Evolutionary conservation across 2,329 filamentous ascomycete genomes (phyloP).

Genomic region (Fusarium torreyae): DNA sequence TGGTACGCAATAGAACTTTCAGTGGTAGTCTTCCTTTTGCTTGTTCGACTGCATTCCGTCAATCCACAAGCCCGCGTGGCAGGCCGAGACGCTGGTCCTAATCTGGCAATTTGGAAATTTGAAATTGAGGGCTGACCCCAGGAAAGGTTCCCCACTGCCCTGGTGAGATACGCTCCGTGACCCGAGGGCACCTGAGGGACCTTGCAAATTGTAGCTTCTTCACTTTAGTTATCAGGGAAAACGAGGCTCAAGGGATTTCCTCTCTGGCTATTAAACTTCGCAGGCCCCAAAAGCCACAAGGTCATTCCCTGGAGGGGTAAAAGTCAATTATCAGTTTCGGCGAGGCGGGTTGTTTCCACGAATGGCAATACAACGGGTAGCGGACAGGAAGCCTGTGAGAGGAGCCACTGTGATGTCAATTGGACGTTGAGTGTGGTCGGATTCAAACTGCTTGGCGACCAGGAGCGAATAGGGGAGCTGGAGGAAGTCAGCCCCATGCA

Average conservation of each 20-base stretch:
- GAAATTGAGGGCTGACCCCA: constrained; percentile 45
- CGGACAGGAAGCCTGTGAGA: constrained; percentile 13
- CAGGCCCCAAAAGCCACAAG: constrained; percentile 4
- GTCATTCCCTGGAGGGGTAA: constrained; percentile 14
- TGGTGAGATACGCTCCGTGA: constrained; percentile 19
- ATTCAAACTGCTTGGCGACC: constrained; percentile 30
- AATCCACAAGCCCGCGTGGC: constrained; percentile 40
- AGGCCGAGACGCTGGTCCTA: constrained; percentile 41
- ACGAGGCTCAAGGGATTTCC: constrained; percentile 20
- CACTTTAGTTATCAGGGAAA: constrained; percentile 29
- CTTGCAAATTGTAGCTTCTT: constrained; percentile 27
- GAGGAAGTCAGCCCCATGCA: constrained; percentile 18
- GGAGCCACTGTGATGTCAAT: constrained; percentile 48
- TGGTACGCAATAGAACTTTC: constrained; percentile 1
- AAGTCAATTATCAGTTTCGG: constrained; percentile 27
- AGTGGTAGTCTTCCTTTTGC: constrained; percentile 12
- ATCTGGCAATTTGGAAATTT: constrained; percentile 42
- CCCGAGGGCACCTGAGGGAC: constrained; percentile 5
- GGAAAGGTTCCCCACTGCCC: constrained; percentile 35
- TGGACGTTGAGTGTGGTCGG: constrained; percentile 37
- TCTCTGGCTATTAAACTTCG: constrained; percentile 8
- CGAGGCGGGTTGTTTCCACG: constrained; percentile 35
- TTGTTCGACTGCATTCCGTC: constrained; percentile 38
- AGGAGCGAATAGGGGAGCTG: constrained; percentile 41
- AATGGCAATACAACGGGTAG: constrained; percentile 25